These are phyloP conservation scores for Pyrenochaeta sp. DNA, from an alignment of 2,329 filamentous ascomycete genomes.

Conservation along the genomic window DNA sequence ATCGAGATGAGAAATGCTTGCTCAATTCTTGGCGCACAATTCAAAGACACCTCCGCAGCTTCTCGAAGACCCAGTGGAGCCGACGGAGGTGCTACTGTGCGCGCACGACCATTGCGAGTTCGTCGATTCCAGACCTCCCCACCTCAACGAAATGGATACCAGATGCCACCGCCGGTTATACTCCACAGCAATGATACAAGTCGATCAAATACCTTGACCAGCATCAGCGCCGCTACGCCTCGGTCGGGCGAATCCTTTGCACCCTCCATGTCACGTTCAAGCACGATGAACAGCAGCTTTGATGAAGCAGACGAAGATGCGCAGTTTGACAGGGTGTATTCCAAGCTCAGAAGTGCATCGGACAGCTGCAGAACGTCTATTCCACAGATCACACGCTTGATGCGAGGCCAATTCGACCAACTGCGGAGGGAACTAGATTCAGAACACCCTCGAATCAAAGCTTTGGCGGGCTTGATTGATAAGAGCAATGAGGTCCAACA, in stretches of 20 bases:
- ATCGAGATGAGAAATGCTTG: conserved; percentile 68
- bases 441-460: conserved; percentile 44
- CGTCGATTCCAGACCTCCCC: conserved; percentile 43
- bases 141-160: conserved; percentile 43
- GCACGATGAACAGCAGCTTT: conserved; percentile 66
- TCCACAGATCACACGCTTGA: conserved; percentile 56
- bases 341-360: conserved; percentile 75
- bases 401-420: conserved; percentile 38
- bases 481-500: conserved; percentile 75
- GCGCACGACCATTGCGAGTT: conserved; percentile 37
- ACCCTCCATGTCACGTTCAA: conserved; percentile 53
- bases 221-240: conserved; percentile 67
- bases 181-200: conserved; percentile 57
- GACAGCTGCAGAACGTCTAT: conserved; percentile 76
- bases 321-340: conserved; percentile 82
- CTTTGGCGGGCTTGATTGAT: conserved; percentile 67
- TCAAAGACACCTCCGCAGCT: conserved; percentile 32
- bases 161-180: conserved; percentile 50
- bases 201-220: conserved; percentile 61
- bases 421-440: conserved; percentile 41
- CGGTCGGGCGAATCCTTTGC: conserved; percentile 82
- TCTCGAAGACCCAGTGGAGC: conserved; percentile 29
- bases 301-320: conserved; percentile 75
- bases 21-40: conserved; percentile 55
- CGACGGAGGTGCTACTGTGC: conserved; percentile 36